phyloP scores from a whole-genome alignment of 1,284 basidiomycete species.

The Apiotrichum gracile region DNA sequence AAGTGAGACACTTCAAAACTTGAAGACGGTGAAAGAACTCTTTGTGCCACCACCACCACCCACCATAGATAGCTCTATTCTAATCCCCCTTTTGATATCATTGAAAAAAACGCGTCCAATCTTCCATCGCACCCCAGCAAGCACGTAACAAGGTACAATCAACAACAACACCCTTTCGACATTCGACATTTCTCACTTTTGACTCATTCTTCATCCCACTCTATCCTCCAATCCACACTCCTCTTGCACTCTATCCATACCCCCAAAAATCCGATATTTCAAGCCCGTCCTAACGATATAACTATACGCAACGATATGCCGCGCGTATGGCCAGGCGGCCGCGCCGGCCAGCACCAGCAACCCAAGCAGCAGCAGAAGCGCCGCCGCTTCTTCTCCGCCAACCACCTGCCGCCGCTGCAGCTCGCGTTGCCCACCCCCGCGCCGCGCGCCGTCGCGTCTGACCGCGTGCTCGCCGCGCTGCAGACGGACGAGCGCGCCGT shows the following conservation, averaged over 20 bases:
- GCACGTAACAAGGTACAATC: too few species aligned
- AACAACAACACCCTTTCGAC: neutral
- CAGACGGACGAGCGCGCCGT: constrained; percentile 12
- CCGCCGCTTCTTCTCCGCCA: constrained; percentile 13
- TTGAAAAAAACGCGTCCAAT: too few species aligned
- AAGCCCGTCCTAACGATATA: too few species aligned
- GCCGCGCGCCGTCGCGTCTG: constrained; percentile 8
- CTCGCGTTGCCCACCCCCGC: neutral
- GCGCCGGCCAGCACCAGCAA: neutral
- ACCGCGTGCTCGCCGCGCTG: constrained; percentile 14
- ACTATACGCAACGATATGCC: neutral
- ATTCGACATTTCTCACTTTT: too few species aligned
- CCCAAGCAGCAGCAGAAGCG: neutral
- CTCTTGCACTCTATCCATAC: neutral
- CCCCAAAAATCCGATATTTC: neutral
- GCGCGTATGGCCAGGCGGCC: neutral
- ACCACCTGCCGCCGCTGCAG: constrained; percentile 7
- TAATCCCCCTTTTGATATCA: too few species aligned
- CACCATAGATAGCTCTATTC: too few species aligned
- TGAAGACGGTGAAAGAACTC: too few species aligned
- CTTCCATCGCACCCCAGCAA: too few species aligned
- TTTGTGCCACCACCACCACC: too few species aligned
- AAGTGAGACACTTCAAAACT: too few species aligned
- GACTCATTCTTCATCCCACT: neutral
- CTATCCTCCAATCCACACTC: neutral